Percentiles rank a stretch among this genome's conserved stretches.
These are phyloP conservation scores for Aspergillus alliaceus DNA, from an alignment of 2,329 filamentous ascomycete genomes.

Conservation along the genomic window DNA sequence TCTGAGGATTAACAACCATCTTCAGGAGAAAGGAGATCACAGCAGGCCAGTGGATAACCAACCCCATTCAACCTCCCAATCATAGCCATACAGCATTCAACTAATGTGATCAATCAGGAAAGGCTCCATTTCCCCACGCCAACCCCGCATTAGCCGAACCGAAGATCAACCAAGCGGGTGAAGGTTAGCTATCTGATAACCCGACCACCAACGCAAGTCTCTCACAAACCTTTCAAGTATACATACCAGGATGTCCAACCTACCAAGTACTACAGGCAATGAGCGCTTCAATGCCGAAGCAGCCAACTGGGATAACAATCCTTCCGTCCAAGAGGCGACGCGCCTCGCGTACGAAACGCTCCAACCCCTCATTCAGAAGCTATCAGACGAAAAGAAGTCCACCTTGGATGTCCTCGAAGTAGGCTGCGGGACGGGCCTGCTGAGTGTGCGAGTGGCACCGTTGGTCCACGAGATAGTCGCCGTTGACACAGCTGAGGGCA, in stretches of 20 bases:
- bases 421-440: constrained; percentile 58
- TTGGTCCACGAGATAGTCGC: constrained; percentile 51
- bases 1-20: too few species aligned
- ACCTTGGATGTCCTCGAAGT: constrained; percentile 54
- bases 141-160: constrained; percentile 1
- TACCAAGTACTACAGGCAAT: constrained; percentile 19
- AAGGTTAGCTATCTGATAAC: not conserved
- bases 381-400: constrained; percentile 18
- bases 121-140: too few species aligned
- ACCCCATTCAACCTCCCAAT: too few species aligned
- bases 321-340: constrained; percentile 49
- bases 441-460: constrained; percentile 53
- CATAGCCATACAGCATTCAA: too few species aligned
- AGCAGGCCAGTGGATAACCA: too few species aligned
- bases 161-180: not conserved
- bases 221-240: fast-evolving
- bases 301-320: constrained; percentile 55
- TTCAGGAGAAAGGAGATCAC: too few species aligned
- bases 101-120: too few species aligned
- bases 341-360: constrained; percentile 49
- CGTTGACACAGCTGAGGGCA: constrained; percentile 55
- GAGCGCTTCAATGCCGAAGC: constrained; percentile 58
- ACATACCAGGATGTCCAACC: not conserved
- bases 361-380: constrained; percentile 24
- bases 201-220: not conserved